Evolutionary conservation across 176 grass and related monocot species (phyloP).

Genomic region (Chloris gayana): DNA sequence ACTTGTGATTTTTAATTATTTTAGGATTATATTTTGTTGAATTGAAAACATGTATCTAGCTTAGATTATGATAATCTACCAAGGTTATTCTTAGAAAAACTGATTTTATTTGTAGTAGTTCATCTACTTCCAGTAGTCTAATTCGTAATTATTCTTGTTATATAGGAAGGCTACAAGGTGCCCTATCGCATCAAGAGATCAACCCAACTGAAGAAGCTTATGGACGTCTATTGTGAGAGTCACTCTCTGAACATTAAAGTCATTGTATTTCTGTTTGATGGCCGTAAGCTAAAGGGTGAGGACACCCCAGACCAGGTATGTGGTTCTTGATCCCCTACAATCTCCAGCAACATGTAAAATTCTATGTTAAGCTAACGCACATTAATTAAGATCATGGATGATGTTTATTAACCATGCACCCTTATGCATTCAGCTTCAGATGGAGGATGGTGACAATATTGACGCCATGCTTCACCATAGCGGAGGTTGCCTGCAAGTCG

Average conservation of each 20-base stretch:
- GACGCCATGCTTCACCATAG: constrained; percentile 98
- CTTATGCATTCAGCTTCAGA: constrained; percentile 64
- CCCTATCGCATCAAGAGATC: constrained; percentile 79
- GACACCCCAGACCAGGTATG: constrained; percentile 83
- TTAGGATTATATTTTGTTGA: too few species aligned
- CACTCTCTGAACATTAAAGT: constrained; percentile 77
- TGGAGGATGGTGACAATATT: constrained; percentile 86
- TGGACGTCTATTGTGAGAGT: constrained; percentile 75
- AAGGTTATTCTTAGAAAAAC: too few species aligned
- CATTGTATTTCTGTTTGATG: constrained; percentile 87
- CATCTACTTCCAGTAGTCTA: too few species aligned
- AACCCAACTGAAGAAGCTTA: constrained; percentile 77
- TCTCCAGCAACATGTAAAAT: neutral
- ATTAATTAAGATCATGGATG: too few species aligned
- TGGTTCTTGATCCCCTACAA: neutral
- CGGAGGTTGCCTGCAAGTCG: constrained; percentile 29
- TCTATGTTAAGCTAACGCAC: too few species aligned
- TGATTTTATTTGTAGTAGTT: too few species aligned
- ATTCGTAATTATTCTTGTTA: neutral
- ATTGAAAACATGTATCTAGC: too few species aligned
- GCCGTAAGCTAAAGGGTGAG: constrained; percentile 71
- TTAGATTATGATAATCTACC: too few species aligned
- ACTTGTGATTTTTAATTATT: too few species aligned
- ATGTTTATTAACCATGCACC: too few species aligned
- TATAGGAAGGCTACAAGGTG: constrained; percentile 78